Evolutionary conservation across 2,329 filamentous ascomycete genomes (phyloP), one percentile per base, ranked within the genome.

Genomic region (Fusarium marasasianum): DNA sequence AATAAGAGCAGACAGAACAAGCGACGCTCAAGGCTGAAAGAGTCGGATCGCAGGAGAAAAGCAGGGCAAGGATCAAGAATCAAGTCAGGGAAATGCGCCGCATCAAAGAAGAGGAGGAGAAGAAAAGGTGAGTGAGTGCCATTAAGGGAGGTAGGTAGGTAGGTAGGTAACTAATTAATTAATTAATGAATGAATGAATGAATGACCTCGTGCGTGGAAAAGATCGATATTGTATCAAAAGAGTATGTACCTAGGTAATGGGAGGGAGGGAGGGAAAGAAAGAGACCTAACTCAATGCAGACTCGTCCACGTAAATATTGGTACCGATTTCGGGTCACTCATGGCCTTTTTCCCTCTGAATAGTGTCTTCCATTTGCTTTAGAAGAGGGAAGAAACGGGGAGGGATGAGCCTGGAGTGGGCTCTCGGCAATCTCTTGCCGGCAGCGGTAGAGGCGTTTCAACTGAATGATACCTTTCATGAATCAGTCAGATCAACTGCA

Each of bases 401-500:
- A 63, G 12, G 37, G 59, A 69, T 57, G 43, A 31, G 20, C 31
- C 26, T 53, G 26, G 38, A 43, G 72, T 74, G 72, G 69, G 55
- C 63, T 66, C 64, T 73, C 72, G 72, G 72, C 69, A 74, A 73
- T 74, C 72, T 74, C 69, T 58, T 74, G 68, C 72, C 72, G 72
- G 53, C 38, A 57, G 60, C 61, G 61, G 58, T 60, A 68, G 41
- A 71, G 54, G 48, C 53, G 57, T 59, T 41, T 50, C 11, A 41
- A 43, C 8, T 57, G 45, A 47, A 56, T 44, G 37, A 64, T 45
- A 47, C 56, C 38, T 41, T 50, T 24, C 69, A 71, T 63, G 62
- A 68, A 74, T 65, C 67, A 69, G 53, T 65, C 67, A 69, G 53
- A 59, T 33, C 37, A 24, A 43, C 24, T 43, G 13, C 43, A 43